These are phyloP conservation scores for Rhizopogon vulgaris DNA, from an alignment of 768 basidiomycete genomes.

Conservation along the genomic window DNA sequence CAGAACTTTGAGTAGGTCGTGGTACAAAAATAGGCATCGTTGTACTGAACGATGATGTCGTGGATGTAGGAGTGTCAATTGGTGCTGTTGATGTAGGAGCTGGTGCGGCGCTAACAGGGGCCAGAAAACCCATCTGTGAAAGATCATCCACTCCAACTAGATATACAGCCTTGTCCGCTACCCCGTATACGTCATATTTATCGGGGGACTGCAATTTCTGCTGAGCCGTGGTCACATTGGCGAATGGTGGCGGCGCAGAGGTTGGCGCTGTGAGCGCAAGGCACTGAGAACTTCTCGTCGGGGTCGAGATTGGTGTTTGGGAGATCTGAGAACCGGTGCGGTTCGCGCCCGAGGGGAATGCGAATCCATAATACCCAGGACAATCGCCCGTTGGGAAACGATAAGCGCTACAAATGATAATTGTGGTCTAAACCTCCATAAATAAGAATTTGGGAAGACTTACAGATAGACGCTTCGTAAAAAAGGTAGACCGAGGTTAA, in stretches of 20 bases:
- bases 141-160: conserved; percentile 15
- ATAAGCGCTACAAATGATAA: conserved; percentile 17
- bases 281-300: conserved; percentile 19
- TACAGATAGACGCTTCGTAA: conserved; percentile 27
- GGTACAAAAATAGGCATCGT: too few species aligned
- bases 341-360: conserved; percentile 22
- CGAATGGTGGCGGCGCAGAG: conserved; percentile 16
- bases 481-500: conserved; percentile 21
- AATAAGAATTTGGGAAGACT: neutral
- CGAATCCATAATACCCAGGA: conserved; percentile 27
- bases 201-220: conserved; percentile 3
- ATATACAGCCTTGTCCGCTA: conserved; percentile 4
- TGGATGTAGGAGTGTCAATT: too few species aligned
- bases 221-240: conserved; percentile 13
- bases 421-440: neutral
- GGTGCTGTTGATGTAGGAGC: neutral
- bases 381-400: conserved; percentile 24
- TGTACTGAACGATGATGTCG: neutral
- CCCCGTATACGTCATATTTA: conserved; percentile 16
- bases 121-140: conserved; percentile 3
- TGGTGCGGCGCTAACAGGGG: neutral
- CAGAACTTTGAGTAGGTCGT: neutral
- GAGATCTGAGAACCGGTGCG: conserved; percentile 21
- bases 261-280: conserved; percentile 20
- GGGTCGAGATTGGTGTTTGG: conserved; percentile 22